Base-by-base conservation (phyloP, 208 protist genomes). In the Porcisia deanei region DNA sequence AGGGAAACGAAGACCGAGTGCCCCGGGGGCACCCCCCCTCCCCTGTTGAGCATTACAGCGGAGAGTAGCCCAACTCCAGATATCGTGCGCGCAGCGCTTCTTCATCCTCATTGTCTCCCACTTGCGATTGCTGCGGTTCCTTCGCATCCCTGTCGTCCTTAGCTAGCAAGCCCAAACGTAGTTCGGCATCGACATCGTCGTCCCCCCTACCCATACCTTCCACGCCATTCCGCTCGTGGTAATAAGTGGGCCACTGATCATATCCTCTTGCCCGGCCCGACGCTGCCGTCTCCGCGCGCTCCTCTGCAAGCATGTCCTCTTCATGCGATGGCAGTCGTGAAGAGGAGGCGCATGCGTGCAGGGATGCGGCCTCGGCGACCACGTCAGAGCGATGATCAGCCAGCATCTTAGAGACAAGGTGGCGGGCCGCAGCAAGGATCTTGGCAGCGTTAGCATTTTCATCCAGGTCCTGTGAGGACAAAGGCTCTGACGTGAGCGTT, bases 371-470 rank as follows among this genome's bases (percentile, higher is more conserved):
- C 6, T 74, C 83, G 9, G 79, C 77, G 18, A 85, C 74, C 0
- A 90, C 71, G 34, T 86, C 75, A 3, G 79, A 63, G 3, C 69
- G 67, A 20, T 82, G 84, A 12, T 69, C 77, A 0, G 67, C 60
- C 25, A 93, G 41, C 60, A 84, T 80, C 4, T 57, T 39, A n/a
- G 82, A 69, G 22, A 88, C 61, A 43, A 89, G 20, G 1, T 67
- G 52, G 9, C 45, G 77, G 8, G 67, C 78, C 0, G 64, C 53
- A 25, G 57, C 37, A 61, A 80, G 66, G 5, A 59, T 68, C 22
- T 69, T 34, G 18, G 71, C 10, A 18, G 75, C 65, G 16, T 86
- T 72, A 1, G 49, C 64, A 12, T n/a, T 25, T 41, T 1, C 39
- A 70, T 55, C 47, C 8, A 70, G 7, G 37, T 54, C 55, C 8